Evolutionary conservation across 129 eudicot species (phyloP), one percentile per base, ranked within the genome.

Genomic region (Tagetes patula): DNA sequence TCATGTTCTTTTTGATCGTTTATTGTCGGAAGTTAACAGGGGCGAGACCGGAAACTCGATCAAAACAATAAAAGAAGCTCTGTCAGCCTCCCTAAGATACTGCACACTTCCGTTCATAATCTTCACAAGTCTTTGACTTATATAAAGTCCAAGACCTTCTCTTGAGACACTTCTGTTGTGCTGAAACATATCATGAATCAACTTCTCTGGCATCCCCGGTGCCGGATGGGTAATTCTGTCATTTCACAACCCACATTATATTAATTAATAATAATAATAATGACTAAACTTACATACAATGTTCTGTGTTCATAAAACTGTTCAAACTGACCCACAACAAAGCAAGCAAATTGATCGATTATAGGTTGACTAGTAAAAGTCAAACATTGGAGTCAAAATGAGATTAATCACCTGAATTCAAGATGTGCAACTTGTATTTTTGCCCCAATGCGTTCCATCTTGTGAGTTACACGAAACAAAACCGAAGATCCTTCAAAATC

Each of bases 61-160:
- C 36, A 69, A 70, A 67, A 92, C 84, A 43, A 92, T 70, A 76
- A 92, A 92, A 40, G 94, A 83, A 41, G 96, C 89, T 73, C 60
- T 77, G 49, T 89, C 96, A 60, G 90, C 96, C 39, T 88, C 96
- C 65, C 96, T 85, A 39, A 64, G 69, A 64, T 64, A 64, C 49
- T 64, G 69, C 0, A 64, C 69, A 40, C 48, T 64, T 39, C 69
- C 69, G 0, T 64, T 64, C 69, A 64, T 64, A 20, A 82, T 82
- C 77, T 85, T 87, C 0, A 92, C 96, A 2, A 92, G 89, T 82
- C 87, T 89, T 68, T 87, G 96, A 82, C 93, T 87, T 14, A 89
- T 85, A 70, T 87, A 83, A 47, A 92, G 90, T 71, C 91, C 89
- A 67, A 92, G 93, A 32, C 96, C 97, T 92, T 92, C 97, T 72